These are phyloP conservation scores for Grosmannia serpens DNA, from an alignment of 2,329 filamentous ascomycete genomes.

Conservation along the genomic window DNA sequence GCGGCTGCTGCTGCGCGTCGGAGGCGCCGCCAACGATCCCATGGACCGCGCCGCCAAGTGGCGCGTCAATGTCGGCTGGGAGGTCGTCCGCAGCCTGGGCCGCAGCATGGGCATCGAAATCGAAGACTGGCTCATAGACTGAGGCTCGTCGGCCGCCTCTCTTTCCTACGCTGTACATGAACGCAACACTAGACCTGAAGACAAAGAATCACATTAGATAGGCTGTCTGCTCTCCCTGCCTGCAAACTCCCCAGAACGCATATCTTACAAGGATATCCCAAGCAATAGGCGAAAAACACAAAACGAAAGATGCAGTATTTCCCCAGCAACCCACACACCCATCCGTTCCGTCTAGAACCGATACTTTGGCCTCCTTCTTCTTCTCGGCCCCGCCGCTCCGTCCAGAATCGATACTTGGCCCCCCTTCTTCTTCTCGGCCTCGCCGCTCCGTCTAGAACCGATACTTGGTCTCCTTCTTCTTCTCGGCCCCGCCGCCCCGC, in stretches of 20 bases:
- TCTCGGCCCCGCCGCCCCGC: slow-evolving; percentile 32
- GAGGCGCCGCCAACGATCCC: slow-evolving; percentile 42
- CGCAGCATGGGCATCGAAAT: slow-evolving; percentile 67
- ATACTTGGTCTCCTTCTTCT: slow-evolving; percentile 47
- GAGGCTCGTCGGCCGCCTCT: background rate
- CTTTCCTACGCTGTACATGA: too few relatives aligned
- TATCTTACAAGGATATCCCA: background rate
- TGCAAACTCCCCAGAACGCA: background rate
- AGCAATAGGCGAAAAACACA: background rate
- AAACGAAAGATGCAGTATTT: background rate
- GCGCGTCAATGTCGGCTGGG: slow-evolving; percentile 71
- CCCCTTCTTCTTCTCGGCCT: too few relatives aligned
- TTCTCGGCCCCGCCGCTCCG: too few relatives aligned
- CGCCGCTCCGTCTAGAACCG: too few relatives aligned
- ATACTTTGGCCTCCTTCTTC: too few relatives aligned
- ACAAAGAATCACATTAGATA: background rate
- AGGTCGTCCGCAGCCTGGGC: slow-evolving; percentile 58
- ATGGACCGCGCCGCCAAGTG: slow-evolving; percentile 62
- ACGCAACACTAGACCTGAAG: background rate
- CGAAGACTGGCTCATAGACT: slow-evolving; percentile 65
- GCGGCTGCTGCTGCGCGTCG: slow-evolving; percentile 55
- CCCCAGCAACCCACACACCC: too few relatives aligned
- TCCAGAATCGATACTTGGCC: too few relatives aligned
- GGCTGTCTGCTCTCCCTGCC: background rate
- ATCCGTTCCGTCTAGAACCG: too few relatives aligned